Percentiles rank a stretch among this genome's conserved stretches.
These are phyloP conservation scores for Liriodendron chinense DNA, from an alignment of 164 flowering plant genomes.

Conservation along the genomic window DNA sequence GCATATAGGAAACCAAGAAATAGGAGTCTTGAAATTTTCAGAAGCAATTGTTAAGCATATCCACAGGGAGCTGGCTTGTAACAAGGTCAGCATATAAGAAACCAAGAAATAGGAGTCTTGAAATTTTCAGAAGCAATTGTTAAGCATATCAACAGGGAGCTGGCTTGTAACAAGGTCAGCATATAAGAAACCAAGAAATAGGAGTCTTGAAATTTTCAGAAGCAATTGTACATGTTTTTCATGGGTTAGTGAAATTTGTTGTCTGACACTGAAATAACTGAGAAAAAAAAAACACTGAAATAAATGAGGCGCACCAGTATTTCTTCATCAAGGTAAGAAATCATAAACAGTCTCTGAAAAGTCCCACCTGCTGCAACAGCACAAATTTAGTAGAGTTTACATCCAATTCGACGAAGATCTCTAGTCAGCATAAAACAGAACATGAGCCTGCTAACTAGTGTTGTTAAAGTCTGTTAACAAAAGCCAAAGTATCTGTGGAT, in stretches of 20 bases:
- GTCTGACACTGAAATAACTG: not conserved
- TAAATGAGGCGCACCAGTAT: constrained; percentile 21
- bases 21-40: not conserved
- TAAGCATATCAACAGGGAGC: not conserved
- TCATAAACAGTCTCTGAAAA: constrained; percentile 76
- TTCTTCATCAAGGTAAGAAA: constrained; percentile 96
- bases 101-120: not conserved
- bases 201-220: not conserved
- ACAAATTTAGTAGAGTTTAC: not conserved
- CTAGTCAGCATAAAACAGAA: not conserved
- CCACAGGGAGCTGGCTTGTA: too few relatives aligned
- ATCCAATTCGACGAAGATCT: not conserved
- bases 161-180: not conserved
- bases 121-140: too few relatives aligned
- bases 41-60: too few relatives aligned
- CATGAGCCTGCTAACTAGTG: not conserved
- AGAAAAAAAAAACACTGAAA: not conserved
- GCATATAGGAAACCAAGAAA: too few relatives aligned
- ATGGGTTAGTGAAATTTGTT: not conserved
- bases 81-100: too few relatives aligned
- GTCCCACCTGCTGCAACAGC: constrained; percentile 48
- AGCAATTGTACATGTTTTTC: not conserved
- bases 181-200: not conserved
- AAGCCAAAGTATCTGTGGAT: not conserved
- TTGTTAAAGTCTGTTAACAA: not conserved